These are phyloP conservation scores for Wickerhamiella alocasiicola DNA, from an alignment of 805 yeast species.

Conservation along the genomic window DNA sequence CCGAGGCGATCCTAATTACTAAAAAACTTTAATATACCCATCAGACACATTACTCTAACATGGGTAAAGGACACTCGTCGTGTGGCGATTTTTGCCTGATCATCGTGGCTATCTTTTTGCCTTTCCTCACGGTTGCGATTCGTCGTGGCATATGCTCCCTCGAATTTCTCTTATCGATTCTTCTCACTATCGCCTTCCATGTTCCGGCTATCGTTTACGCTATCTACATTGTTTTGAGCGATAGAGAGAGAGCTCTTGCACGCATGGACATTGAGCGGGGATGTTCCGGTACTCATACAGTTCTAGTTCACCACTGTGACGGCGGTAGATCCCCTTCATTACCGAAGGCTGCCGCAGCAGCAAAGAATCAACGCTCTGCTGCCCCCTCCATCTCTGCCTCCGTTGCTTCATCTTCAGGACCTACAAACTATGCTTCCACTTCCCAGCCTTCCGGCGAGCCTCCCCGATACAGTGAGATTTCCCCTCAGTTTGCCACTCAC, in stretches of 20 bases:
- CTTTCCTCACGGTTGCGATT: constrained; percentile 9
- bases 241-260: constrained; percentile 3
- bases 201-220: constrained; percentile 12
- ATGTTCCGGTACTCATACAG: not conserved
- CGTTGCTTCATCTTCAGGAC: not conserved
- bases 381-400: not conserved
- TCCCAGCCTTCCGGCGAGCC: no score
- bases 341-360: not conserved
- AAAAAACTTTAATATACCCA: no score
- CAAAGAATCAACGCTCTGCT: not conserved
- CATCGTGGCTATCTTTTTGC: constrained; percentile 7
- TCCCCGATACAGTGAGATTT: not conserved
- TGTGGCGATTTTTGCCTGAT: constrained; percentile 11
- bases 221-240: constrained; percentile 9
- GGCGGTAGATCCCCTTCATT: not conserved
- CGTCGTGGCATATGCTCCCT: constrained; percentile 7
- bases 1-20: no score
- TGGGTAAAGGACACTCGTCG: no score
- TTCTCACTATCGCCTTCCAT: constrained; percentile 9
- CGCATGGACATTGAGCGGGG: constrained; percentile 1
- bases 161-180: constrained; percentile 5
- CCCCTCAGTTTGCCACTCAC: not conserved
- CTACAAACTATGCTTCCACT: not conserved
- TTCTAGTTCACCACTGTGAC: not conserved
- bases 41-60: no score